Base-by-base conservation (phyloP, 352 stramenopile genomes). In the Phytophthora pluvialis region DNA sequence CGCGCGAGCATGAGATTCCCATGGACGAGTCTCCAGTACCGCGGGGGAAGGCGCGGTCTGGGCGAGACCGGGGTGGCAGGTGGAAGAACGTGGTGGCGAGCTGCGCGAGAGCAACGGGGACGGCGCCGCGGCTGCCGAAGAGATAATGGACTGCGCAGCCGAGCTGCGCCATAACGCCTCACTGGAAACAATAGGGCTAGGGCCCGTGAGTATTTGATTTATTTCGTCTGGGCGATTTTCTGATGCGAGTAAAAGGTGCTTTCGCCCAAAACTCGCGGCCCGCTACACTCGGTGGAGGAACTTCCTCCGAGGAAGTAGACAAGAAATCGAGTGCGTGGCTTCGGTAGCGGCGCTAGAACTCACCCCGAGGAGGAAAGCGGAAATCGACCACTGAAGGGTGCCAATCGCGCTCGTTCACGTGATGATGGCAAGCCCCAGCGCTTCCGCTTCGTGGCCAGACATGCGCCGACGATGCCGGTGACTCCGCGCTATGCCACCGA, bases 1-100 rank as follows among this genome's bases (percentile, higher is more conserved):
- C 60, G n/a, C 64, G 74, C 21, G 77, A 83, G 69, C 72, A 80
- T 25, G 65, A 60, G 28, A 57, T 72, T 42, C 77, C 76, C 76
- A 85, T 85, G 38, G 43, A 64, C 50, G 36, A 68, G 21, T 64
- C 46, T 36, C 47, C 52, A 57, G 63, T 11, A 59, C 53, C 63
- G 51, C 58, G 47, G 48, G 51, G 57, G 42, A 62, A 65, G 35
- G 48, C 45, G 65, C 43, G 56, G 52, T 25, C 47, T 35, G 42
- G 47, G 40, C 45, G 28, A 60, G 31, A 45, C 31, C 44, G 44
- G 28, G 53, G 38, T n/a, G 54, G 33, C 55, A 63, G 29, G 60
- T 63, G 36, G 61, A 61, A 63, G 48, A 64, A 60, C 43, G 67
- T 76, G 47, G 61, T 68, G 52, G 43, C 39, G 38, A 11, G 45